Conservation (phyloP, 2,329 filamentous ascomycete genomes). For the Huntiella decipiens region DNA sequence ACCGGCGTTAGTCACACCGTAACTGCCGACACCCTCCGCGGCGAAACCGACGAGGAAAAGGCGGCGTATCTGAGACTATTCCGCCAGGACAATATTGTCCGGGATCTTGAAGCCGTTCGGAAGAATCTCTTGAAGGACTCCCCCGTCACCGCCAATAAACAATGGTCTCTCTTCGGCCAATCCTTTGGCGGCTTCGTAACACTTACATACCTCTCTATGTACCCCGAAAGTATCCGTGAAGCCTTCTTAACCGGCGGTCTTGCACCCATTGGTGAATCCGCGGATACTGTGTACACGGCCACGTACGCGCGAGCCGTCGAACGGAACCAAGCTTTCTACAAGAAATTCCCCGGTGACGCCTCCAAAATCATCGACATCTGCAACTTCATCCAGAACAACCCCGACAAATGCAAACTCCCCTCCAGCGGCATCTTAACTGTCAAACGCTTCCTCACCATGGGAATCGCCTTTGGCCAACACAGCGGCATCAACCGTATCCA, state of each 20-base stretch:
- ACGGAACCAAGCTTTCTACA: conserved; percentile 63
- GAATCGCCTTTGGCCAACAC: conserved; percentile 60
- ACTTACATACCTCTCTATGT: conserved; percentile 67
- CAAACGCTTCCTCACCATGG: conserved; percentile 56
- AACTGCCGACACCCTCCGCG: conserved; percentile 43
- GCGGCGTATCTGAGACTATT: conserved; percentile 68
- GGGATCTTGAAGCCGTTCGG: conserved; percentile 73
- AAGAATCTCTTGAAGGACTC: conserved; percentile 43
- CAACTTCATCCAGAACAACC: conserved; percentile 39
- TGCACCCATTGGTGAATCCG: conserved; percentile 50
- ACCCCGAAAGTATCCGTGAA: conserved; percentile 60
- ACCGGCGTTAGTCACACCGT: conserved; percentile 73
- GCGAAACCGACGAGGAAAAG: conserved; percentile 47
- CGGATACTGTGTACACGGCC: conserved; percentile 57
- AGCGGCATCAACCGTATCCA: conserved; percentile 63
- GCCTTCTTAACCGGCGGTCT: conserved; percentile 72
- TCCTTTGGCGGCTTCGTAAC: conserved; percentile 81
- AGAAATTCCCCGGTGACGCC: conserved; percentile 68
- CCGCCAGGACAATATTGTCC: conserved; percentile 77
- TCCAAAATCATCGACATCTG: conserved; percentile 47
- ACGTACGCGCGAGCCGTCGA: conserved; percentile 46
- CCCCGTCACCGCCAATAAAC: conserved; percentile 25
- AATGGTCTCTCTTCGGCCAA: conserved; percentile 79
- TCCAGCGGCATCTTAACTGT: conserved; percentile 56
- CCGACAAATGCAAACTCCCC: conserved; percentile 33